Percentiles rank a stretch among this genome's conserved stretches.
Evolutionary conservation across 2,329 filamentous ascomycete species (phyloP).

Genomic region (Hysterium pulicare): DNA sequence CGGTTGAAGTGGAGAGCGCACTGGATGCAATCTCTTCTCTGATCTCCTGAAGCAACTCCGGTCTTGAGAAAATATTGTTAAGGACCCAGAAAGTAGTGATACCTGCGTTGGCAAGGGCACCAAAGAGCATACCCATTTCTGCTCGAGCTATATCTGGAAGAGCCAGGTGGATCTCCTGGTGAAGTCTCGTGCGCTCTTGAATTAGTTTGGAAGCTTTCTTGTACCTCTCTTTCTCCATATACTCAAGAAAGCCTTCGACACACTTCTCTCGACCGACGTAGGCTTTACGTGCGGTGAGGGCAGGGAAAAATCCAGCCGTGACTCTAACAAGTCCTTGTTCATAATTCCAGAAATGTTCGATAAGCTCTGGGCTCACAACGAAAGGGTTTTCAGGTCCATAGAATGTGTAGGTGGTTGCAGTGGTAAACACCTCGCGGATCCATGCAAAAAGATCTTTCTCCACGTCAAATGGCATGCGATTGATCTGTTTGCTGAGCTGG

Average conservation of each 20-base stretch:
- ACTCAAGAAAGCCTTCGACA: constrained; percentile 24
- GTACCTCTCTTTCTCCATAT: constrained; percentile 20
- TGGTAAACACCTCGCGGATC: constrained; percentile 37
- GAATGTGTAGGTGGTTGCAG: constrained; percentile 40
- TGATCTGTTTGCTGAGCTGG: constrained; percentile 27
- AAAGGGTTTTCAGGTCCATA: constrained; percentile 47
- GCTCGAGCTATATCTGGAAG: constrained; percentile 10
- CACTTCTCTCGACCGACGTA: constrained; percentile 34
- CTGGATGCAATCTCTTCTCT: constrained; percentile 37
- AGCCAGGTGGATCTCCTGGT: constrained; percentile 16
- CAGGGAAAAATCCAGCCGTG: constrained; percentile 32
- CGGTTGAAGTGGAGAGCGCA: constrained; percentile 11
- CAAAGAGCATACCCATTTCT: constrained; percentile 19
- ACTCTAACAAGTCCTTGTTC: constrained; percentile 33
- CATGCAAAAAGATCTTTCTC: constrained; percentile 41
- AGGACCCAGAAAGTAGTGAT: constrained; percentile 43
- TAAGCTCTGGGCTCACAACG: constrained; percentile 28
- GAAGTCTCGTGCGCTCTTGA: constrained; percentile 17
- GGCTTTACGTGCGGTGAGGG: constrained; percentile 37
- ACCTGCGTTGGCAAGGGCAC: constrained; percentile 39
- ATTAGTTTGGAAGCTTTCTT: constrained; percentile 21
- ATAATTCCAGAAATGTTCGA: constrained; percentile 44
- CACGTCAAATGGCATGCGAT: constrained; percentile 16
- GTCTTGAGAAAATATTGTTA: constrained; percentile 37
- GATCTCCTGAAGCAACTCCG: constrained; percentile 35